Base-by-base conservation (phyloP, 2,329 filamentous ascomycete genomes). In the Scopulariopsis brevicaulis region DNA sequence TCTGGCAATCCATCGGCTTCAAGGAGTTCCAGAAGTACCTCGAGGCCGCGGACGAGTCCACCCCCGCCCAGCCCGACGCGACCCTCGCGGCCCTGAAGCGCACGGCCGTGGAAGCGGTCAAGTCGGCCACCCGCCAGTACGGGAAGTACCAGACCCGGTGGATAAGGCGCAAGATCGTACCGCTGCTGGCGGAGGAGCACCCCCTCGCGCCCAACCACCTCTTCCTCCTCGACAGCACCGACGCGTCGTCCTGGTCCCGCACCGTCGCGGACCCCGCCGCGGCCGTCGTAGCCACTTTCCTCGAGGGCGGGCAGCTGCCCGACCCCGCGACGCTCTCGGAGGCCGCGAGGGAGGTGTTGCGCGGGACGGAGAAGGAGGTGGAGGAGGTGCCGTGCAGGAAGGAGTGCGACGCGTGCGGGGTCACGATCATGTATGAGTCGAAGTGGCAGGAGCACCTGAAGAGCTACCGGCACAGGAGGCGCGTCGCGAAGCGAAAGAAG, bases 1-100 rank as follows among this genome's bases (percentile, higher is more conserved):
- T 99, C 51, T 99, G 93, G 91, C 88, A 96, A 57, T 94, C 92
- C 1, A 99, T 99, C 61, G 94, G 94, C 1, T 96, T 91, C 72
- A 96, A 95, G 68, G 90, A 99, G 67, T 87, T 97, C 67, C 80
- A 88, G 59, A 78, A 82, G 0, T 96, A 91, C 65, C 73, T 92
- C 25, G 65, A 73, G 1, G 79, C 80, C 1, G 60, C 75, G 15
- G 64, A 71, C 62, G 61, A 69, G 35, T 63, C 63, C 0, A 57
- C 60, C 15, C 14, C 35, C 4, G 1, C 37, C 28, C 8, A 32
- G 58, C 58, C 11, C 54, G 51, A 53, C 28, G 54, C 43, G 60
- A 74, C 80, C 4, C 70, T 88, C 1, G 76, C 80, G 22, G 74
- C 74, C 20, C 69, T 91, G 15, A 84, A 81, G 63, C 64, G 68